Percentiles rank a stretch among this genome's conserved stretches.
These are phyloP conservation scores for Thalia dealbata DNA, from an alignment of 176 grass and related monocot species.

Conservation along the genomic window DNA sequence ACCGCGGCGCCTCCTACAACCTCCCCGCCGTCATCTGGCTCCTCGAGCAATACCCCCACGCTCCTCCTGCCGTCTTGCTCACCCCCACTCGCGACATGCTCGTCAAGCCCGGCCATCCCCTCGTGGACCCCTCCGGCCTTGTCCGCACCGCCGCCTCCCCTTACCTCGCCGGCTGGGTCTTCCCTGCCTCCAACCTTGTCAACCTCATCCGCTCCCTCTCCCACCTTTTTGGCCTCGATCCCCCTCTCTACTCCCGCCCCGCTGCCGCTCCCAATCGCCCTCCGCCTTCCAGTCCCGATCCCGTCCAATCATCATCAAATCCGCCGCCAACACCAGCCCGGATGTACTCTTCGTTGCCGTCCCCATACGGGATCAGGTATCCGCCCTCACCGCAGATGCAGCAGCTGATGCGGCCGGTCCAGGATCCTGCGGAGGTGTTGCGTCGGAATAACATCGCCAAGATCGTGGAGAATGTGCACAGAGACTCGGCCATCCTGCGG, in stretches of 20 bases:
- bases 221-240: constrained; percentile 72
- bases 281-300: constrained; percentile 8
- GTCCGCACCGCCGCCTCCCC: constrained; percentile 43
- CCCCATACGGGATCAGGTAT: constrained; percentile 13
- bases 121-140: constrained; percentile 62
- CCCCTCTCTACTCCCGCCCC: constrained; percentile 54
- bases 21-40: constrained; percentile 80
- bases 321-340: background rate
- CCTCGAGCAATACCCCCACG: constrained; percentile 66
- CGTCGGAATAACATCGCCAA: constrained; percentile 47
- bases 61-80: constrained; percentile 63
- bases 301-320: constrained; percentile 11
- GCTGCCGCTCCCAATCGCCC: background rate
- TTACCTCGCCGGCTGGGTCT: constrained; percentile 75
- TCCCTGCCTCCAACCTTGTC: constrained; percentile 73
- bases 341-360: background rate
- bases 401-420: constrained; percentile 8
- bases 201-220: constrained; percentile 64
- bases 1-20: constrained; percentile 61
- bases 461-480: constrained; percentile 45
- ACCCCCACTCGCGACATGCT: constrained; percentile 75
- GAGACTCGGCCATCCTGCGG: constrained; percentile 15
- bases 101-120: constrained; percentile 69
- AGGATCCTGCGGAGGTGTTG: constrained; percentile 67
- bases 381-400: constrained; percentile 27